Percentiles rank a stretch among this genome's conserved stretches.
Evolutionary conservation across 2,329 filamentous ascomycete species (phyloP).

Genomic region (Pseudocercospora pini-densiflorae): DNA sequence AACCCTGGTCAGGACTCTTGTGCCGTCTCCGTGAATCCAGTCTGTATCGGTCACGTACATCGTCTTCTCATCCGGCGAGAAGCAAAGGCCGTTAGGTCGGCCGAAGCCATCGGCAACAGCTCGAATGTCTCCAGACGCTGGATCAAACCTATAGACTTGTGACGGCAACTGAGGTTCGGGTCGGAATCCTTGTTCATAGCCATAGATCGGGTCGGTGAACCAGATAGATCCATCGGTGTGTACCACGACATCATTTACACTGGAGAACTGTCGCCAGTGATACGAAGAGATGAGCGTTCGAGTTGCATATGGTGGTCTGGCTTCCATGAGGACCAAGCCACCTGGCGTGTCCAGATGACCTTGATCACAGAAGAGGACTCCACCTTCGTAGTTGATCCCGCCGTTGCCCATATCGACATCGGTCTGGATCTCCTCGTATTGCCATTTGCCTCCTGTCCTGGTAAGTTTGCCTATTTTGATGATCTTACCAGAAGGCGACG

Average conservation of each 20-base stretch:
- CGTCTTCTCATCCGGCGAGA: constrained; percentile 58
- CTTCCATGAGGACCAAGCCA: constrained; percentile 33
- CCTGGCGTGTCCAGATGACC: constrained; percentile 30
- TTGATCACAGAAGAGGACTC: constrained; percentile 41
- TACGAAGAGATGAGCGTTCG: constrained; percentile 60
- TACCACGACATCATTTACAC: constrained; percentile 62
- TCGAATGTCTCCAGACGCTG: constrained; percentile 55
- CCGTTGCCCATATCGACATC: constrained; percentile 55
- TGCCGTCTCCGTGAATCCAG: constrained; percentile 46
- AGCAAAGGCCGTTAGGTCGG: constrained; percentile 62
- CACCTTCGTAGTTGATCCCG: constrained; percentile 52
- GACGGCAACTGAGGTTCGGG: constrained; percentile 58
- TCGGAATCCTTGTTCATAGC: constrained; percentile 62
- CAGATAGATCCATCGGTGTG: constrained; percentile 62
- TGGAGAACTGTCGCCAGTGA: constrained; percentile 64
- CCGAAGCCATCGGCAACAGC: constrained; percentile 63
- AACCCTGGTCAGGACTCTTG: constrained; percentile 50
- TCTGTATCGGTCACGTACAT: constrained; percentile 65
- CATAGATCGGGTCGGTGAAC: constrained; percentile 67
- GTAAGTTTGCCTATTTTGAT: constrained; percentile 36
- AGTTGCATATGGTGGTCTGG: constrained; percentile 30
- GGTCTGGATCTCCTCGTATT: constrained; percentile 44
- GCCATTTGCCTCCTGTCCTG: constrained; percentile 44
- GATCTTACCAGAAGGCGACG: constrained; percentile 17
- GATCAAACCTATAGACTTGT: constrained; percentile 60